phyloP scores from a whole-genome alignment of 768 basidiomycete genomes.

The Cystofilobasidium bisporidii region DNA sequence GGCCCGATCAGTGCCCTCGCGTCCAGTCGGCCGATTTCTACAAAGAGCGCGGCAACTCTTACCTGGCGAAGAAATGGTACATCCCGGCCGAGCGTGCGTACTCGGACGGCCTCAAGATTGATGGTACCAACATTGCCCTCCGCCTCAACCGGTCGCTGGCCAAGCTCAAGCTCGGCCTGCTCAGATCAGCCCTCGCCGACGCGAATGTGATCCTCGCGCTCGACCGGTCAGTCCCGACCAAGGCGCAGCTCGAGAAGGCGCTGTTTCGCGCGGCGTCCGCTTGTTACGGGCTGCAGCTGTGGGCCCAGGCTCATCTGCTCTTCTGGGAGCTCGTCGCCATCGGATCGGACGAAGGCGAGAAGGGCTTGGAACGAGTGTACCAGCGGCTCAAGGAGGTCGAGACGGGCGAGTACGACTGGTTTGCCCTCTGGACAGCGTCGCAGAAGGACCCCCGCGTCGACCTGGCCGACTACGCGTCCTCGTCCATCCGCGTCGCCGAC shows the following conservation, averaged over 20 bases:
- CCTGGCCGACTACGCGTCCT: conserved; percentile 25
- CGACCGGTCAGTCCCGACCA: neutral
- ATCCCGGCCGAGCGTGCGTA: conserved; percentile 37
- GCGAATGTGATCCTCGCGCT: conserved; percentile 7
- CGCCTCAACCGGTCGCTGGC: conserved; percentile 37
- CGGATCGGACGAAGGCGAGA: conserved; percentile 21
- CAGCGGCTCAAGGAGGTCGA: conserved; percentile 31
- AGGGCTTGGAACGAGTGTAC: conserved; percentile 31
- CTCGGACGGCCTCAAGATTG: conserved; percentile 21
- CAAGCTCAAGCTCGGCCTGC: conserved; percentile 33
- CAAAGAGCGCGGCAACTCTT: conserved; percentile 34
- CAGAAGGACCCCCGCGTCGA: conserved; percentile 25
- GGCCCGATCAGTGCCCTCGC: neutral
- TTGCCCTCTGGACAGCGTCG: conserved; percentile 29
- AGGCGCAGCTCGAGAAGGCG: conserved; percentile 34
- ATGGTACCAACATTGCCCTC: conserved; percentile 20
- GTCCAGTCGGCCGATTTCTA: conserved; percentile 28
- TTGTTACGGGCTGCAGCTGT: conserved; percentile 34
- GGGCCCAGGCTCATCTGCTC: neutral
- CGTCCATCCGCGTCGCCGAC: no score
- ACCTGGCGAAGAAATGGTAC: conserved; percentile 32
- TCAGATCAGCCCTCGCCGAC: conserved; percentile 34
- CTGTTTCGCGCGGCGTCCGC: conserved; percentile 33
- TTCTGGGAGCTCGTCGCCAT: neutral
- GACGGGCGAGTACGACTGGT: conserved; percentile 35